Conservation (phyloP, 305 asterid genomes). For the Solanum chacoense region DNA sequence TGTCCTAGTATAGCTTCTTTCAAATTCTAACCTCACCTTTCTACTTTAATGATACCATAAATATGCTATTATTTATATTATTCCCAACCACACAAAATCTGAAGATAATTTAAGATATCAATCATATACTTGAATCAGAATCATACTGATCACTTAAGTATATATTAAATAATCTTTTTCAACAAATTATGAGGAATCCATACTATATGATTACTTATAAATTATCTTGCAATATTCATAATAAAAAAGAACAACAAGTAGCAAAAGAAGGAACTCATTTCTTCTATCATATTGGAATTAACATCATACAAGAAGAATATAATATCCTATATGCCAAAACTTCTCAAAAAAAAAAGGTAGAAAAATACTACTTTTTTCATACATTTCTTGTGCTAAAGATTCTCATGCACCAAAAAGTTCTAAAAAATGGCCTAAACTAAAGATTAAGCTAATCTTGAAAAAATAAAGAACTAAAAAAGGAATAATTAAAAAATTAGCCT, state of each 20-base stretch:
- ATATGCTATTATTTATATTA: background rate
- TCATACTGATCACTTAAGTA: background rate
- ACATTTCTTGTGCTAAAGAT: background rate
- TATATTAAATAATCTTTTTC: background rate
- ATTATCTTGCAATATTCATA: background rate
- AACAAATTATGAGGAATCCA: background rate
- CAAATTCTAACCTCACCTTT: background rate
- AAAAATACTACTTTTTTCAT: background rate
- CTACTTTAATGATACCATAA: background rate
- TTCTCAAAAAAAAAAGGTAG: background rate
- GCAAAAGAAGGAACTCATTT: background rate
- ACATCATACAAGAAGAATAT: background rate
- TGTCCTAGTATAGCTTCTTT: background rate
- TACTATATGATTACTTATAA: background rate
- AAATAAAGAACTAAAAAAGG: background rate
- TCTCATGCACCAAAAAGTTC: background rate
- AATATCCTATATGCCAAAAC: background rate
- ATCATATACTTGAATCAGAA: background rate
- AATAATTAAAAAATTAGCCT: slow-evolving; percentile 1
- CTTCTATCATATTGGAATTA: background rate
- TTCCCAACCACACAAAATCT: background rate
- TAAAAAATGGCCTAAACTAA: background rate
- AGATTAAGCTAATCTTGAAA: background rate
- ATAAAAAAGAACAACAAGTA: background rate
- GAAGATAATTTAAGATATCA: background rate